Evolutionary conservation across 805 yeast species (phyloP).

Genomic region (Candida pseudoglaebosa): DNA sequence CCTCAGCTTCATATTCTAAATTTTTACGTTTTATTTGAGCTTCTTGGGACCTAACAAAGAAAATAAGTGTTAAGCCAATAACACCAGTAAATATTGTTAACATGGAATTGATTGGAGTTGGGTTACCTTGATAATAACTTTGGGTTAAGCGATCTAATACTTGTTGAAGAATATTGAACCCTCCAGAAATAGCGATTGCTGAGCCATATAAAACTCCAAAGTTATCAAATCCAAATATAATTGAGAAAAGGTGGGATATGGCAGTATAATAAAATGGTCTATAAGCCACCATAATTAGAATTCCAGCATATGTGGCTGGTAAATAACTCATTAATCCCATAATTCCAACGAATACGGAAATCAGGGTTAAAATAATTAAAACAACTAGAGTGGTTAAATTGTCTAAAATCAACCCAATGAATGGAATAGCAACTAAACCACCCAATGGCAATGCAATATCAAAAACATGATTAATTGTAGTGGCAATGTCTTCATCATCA

Average conservation of each 20-base stretch:
- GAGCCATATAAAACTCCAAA: slow-evolving; percentile 92
- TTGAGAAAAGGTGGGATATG: slow-evolving; percentile 86
- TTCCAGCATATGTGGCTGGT: slow-evolving; percentile 63
- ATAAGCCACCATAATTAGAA: slow-evolving; percentile 68
- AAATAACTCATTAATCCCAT: slow-evolving; percentile 60
- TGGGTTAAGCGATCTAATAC: slow-evolving; percentile 70
- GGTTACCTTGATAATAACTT: slow-evolving; percentile 62
- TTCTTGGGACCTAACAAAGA: slow-evolving; percentile 41
- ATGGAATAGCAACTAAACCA: slow-evolving; percentile 81
- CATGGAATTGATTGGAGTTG: slow-evolving; percentile 66
- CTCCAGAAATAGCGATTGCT: slow-evolving; percentile 75
- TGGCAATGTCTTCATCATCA: slow-evolving; percentile 50
- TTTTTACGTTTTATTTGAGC: slow-evolving; percentile 43
- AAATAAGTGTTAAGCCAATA: slow-evolving; percentile 44
- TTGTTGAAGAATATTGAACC: slow-evolving; percentile 72
- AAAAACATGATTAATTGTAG: slow-evolving; percentile 64
- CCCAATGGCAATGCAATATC: slow-evolving; percentile 88
- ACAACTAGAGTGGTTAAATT: slow-evolving; percentile 61
- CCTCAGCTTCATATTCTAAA: slow-evolving; percentile 62
- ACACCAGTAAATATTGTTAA: slow-evolving; percentile 54
- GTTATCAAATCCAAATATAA: slow-evolving; percentile 87
- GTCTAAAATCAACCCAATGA: slow-evolving; percentile 78
- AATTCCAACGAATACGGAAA: slow-evolving; percentile 64
- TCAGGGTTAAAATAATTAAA: slow-evolving; percentile 45
- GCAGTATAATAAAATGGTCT: slow-evolving; percentile 93